Evolutionary conservation across 352 stramenopile species (phyloP).

Genomic region (Pythium sp.): DNA sequence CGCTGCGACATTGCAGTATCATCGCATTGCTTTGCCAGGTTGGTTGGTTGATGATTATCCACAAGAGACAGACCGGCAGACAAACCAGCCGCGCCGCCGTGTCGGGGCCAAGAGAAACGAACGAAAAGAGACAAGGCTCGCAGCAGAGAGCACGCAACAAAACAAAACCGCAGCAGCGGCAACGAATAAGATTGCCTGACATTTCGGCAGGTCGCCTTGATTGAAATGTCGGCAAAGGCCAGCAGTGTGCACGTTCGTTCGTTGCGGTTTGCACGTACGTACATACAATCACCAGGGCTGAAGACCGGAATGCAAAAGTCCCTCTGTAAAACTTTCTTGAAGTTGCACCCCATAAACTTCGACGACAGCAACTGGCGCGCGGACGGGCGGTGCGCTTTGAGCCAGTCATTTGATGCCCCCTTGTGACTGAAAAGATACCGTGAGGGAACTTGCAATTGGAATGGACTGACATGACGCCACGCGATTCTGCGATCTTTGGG

Average conservation of each 20-base stretch:
- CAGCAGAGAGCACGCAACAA: not conserved
- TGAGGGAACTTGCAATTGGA: not conserved
- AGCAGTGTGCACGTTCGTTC: not conserved
- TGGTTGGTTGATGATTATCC: not conserved
- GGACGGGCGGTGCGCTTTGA: not conserved
- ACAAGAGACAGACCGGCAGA: conserved; percentile 6
- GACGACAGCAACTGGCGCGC: not conserved
- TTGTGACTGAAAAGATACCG: not conserved
- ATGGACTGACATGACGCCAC: not conserved
- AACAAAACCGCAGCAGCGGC: not conserved
- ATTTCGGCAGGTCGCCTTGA: not conserved
- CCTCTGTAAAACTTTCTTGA: not conserved
- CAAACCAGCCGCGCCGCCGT: not conserved
- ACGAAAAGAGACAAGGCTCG: conserved; percentile 12
- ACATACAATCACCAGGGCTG: not conserved
- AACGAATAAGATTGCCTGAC: conserved; percentile 3
- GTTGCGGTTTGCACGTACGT: not conserved
- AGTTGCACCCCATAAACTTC: not conserved
- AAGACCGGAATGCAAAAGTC: not conserved
- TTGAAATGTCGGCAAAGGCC: not conserved
- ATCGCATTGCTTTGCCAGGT: not conserved
- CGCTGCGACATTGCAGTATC: not conserved
- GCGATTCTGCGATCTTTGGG: not conserved
- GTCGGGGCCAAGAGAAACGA: not conserved
- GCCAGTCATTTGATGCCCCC: not conserved